Percentiles rank a stretch among this genome's conserved stretches.
These are phyloP conservation scores for Fraxinus angustifolia DNA, from an alignment of 305 asterid species.

Conservation along the genomic window DNA sequence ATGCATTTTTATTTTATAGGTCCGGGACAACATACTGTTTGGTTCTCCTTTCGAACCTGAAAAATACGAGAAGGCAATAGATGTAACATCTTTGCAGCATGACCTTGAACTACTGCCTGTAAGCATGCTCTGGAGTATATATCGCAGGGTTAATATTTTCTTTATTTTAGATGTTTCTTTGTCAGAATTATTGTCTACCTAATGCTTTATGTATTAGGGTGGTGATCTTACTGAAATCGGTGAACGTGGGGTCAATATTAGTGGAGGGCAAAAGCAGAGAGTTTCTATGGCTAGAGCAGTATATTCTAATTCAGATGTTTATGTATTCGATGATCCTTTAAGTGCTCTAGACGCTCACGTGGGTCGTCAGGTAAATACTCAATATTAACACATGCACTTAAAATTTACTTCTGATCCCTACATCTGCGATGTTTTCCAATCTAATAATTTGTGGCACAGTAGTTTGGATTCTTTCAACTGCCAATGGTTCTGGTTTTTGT, in stretches of 20 bases:
- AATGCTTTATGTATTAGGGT: constrained; percentile 51
- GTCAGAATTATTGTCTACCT: constrained; percentile 16
- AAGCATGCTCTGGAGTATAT: constrained; percentile 26
- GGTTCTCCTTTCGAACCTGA: constrained; percentile 67
- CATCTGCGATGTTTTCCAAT: not conserved
- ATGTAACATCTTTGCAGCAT: constrained; percentile 71
- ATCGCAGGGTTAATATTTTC: constrained; percentile 16
- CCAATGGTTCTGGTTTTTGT: constrained; percentile 11
- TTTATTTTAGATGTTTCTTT: constrained; percentile 9
- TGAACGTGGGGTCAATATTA: constrained; percentile 93
- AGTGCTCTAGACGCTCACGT: constrained; percentile 93
- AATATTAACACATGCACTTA: not conserved
- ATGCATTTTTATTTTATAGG: constrained; percentile 40
- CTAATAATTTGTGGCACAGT: not conserved
- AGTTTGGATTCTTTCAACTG: not conserved
- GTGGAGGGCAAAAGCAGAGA: constrained; percentile 98
- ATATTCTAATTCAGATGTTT: constrained; percentile 80
- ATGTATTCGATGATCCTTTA: constrained; percentile 86
- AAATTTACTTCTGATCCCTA: not conserved
- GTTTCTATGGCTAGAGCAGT: constrained; percentile 96
- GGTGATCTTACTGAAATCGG: constrained; percentile 94
- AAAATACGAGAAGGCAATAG: constrained; percentile 65
- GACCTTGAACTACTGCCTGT: constrained; percentile 81
- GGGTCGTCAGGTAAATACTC: constrained; percentile 53
- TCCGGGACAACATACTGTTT: constrained; percentile 87